These are phyloP conservation scores for Vitis hybrid DNA, from an alignment of 177 flowering plant genomes.

Conservation along the genomic window DNA sequence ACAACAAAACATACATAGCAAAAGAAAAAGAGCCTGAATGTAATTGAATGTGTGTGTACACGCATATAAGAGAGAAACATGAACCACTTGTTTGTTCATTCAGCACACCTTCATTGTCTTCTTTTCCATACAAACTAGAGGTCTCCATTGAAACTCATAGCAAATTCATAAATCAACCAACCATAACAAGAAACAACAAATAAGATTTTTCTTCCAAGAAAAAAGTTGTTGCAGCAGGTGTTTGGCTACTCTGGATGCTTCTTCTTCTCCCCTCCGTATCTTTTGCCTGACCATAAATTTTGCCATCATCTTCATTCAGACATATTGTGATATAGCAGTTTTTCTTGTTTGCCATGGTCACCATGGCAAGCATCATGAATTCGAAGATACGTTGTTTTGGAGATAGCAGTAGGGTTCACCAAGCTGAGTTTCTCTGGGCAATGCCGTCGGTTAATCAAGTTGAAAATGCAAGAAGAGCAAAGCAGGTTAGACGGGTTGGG, in stretches of 20 bases:
- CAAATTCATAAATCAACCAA: no score
- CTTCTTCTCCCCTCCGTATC: no score
- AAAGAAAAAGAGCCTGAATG: no score
- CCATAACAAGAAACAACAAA: no score
- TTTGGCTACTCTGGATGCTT: background rate
- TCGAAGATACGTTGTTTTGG: conserved; percentile 3
- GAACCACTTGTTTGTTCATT: background rate
- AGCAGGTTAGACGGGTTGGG: conserved; percentile 5
- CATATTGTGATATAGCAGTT: background rate
- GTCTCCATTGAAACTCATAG: background rate
- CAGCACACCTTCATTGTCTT: background rate
- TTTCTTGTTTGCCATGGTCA: background rate
- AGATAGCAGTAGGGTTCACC: conserved; percentile 8
- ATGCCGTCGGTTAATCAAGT: background rate
- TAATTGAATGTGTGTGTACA: no score
- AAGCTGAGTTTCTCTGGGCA: background rate
- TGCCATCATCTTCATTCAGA: background rate
- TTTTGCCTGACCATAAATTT: background rate
- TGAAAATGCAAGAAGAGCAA: conserved; percentile 2
- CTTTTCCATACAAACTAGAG: background rate
- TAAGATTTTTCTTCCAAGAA: no score
- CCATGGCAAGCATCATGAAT: conserved; percentile 16
- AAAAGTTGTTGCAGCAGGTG: no score
- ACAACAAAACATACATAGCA: no score
- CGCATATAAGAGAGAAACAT: background rate